Evolutionary conservation across 371 early-diverging fungal species (phyloP), one percentile per base, ranked within the genome.

Genomic region (Mucor ambiguus): DNA sequence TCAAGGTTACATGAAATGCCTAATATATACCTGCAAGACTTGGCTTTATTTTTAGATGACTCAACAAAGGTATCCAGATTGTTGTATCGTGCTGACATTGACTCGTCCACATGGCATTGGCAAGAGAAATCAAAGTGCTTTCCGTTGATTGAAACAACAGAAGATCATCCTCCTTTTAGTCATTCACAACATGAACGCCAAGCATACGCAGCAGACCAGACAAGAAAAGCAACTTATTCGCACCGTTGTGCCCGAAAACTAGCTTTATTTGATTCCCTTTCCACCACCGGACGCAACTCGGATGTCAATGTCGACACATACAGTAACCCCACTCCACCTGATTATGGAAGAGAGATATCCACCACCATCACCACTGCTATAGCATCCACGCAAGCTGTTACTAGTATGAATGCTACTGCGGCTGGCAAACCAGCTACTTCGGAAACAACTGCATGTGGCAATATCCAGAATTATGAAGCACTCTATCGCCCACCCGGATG

Each of bases 111-210:
- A 46, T 64, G 58, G 59, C 6, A 46, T 3, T 64, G 64, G 64
- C 32, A 64, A 58, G 59, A 64, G 12, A 58, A 58, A 58, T 64
- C 59, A 44, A 64, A 58, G 44, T 49, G 11, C 28, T 35, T 64
- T 35, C 59, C 65, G 44, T 18, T 56, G 20, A 57, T 43, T 14
- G 24, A 58, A 18, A 38, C 41, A 38, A 24, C 59, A 32, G 4
- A 54, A 14, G 6, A 30, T 4, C 46, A 20, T 20, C 1, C 11
- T 22, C 3, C 10, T 20, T 46, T 46, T 22, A 22, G 46, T 46
- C 46, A 46, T 46, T 24, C 11, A 8, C 22, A 22, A 8, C 20
- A n/a, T 22, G 11, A 20, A 4, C 22, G 46, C 46, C 46, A 46
- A 46, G 46, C 41, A 22, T 10, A 9, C 6, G n/a, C 46, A 41